A percentile compares a stretch with the other conserved stretches of the same genome.
These are phyloP conservation scores for Xerocomus spinulosus DNA, from an alignment of 768 basidiomycete genomes.

Conservation along the genomic window DNA sequence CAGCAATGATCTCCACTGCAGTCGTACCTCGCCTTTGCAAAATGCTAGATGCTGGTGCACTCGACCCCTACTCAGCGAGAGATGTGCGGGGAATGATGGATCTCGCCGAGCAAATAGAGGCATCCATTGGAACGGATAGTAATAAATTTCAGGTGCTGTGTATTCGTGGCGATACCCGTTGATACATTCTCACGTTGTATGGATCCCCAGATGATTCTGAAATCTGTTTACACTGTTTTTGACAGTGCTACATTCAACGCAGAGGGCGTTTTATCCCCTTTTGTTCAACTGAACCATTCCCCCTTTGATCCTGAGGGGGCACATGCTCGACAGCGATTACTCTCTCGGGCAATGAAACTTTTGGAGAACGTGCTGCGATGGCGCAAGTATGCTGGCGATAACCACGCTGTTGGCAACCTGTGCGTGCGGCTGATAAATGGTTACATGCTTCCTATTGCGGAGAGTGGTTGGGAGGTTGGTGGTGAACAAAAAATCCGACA, in stretches of 20 bases:
- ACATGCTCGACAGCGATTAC: conserved; percentile 64
- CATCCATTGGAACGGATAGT: conserved; percentile 59
- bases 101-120: conserved; percentile 76
- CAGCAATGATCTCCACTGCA: conserved; percentile 82
- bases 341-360: conserved; percentile 65
- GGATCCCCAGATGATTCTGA: conserved; percentile 48
- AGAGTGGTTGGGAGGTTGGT: conserved; percentile 84
- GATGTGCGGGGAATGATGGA: conserved; percentile 64
- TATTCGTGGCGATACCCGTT: neutral
- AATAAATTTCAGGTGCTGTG: conserved; percentile 57
- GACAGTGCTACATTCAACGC: conserved; percentile 51
- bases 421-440: conserved; percentile 53
- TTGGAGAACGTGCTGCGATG: conserved; percentile 69
- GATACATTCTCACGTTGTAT: conserved; percentile 7
- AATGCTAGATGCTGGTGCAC: conserved; percentile 69
- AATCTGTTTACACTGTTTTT: conserved; percentile 50
- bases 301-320: conserved; percentile 75
- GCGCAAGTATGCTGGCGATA: conserved; percentile 67
- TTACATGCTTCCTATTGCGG: conserved; percentile 61
- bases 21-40: conserved; percentile 72
- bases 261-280: conserved; percentile 47
- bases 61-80: conserved; percentile 74
- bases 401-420: conserved; percentile 51
- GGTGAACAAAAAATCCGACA: conserved; percentile 60
- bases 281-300: conserved; percentile 38